A percentile compares a stretch with the other conserved stretches of the same genome.
These are phyloP conservation scores for Calonectria fujianensis DNA, from an alignment of 2,329 filamentous ascomycete genomes.

Conservation along the genomic window DNA sequence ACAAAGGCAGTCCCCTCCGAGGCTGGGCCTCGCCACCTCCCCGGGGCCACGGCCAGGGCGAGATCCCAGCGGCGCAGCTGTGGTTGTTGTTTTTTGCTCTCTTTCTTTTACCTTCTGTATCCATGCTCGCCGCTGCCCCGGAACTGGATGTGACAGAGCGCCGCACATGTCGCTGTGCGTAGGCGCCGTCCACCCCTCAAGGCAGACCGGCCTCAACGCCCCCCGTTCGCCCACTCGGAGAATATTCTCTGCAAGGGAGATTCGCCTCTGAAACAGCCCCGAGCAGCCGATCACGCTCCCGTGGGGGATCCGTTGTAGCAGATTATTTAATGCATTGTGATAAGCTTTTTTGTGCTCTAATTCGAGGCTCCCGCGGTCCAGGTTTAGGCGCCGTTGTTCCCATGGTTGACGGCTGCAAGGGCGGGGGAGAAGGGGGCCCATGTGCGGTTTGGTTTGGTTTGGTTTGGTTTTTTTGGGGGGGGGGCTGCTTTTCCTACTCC, in stretches of 20 bases:
- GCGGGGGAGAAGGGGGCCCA: not conserved
- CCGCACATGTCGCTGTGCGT: not conserved
- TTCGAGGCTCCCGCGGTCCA: not conserved
- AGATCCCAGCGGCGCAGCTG: constrained; percentile 10
- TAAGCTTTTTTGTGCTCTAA: constrained; percentile 24
- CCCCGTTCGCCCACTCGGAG: constrained; percentile 35
- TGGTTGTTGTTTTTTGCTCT: not conserved
- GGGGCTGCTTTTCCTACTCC: constrained; percentile 2
- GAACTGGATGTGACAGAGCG: constrained; percentile 16
- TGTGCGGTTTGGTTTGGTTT: constrained; percentile 11
- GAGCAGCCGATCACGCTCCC: constrained; percentile 25
- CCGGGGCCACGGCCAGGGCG: constrained; percentile 27
- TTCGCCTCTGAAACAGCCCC: constrained; percentile 24
- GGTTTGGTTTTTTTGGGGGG: constrained; percentile 3
- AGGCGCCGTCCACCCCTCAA: constrained; percentile 36
- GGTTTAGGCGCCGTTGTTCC: constrained; percentile 16
- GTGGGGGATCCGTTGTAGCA: constrained; percentile 29
- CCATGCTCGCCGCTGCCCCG: constrained; percentile 2
- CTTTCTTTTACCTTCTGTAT: too few species aligned
- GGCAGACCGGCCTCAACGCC: constrained; percentile 46
- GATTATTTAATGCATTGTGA: constrained; percentile 36
- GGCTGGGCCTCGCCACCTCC: constrained; percentile 40
- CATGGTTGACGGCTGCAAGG: not conserved
- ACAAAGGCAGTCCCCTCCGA: constrained; percentile 34
- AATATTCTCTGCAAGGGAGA: constrained; percentile 43